Evolutionary conservation across 2,329 filamentous ascomycete genomes (phyloP).

Genomic region (Aureobasidium leucospermi): DNA sequence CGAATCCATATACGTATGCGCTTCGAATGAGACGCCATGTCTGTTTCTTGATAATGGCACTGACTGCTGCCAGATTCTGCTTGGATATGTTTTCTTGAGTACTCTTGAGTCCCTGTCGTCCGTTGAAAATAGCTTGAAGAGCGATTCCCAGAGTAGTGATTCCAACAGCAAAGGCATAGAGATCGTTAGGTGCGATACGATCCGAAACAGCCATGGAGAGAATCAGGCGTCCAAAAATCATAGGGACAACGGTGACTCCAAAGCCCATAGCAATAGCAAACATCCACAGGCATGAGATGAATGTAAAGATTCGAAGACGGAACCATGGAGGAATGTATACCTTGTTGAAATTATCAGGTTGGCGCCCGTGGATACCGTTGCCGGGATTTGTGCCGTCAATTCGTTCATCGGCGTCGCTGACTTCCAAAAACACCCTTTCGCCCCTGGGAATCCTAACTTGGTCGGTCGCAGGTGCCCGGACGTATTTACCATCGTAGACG

Average conservation of each 20-base stretch:
- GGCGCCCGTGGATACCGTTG: constrained; percentile 26
- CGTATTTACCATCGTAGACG: constrained; percentile 68
- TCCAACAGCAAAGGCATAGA: constrained; percentile 91
- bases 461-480: constrained; percentile 88
- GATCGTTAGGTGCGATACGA: constrained; percentile 76
- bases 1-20: constrained; percentile 66
- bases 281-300: constrained; percentile 85
- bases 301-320: constrained; percentile 68
- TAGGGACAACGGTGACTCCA: constrained; percentile 74
- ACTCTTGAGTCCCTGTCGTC: constrained; percentile 12
- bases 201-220: constrained; percentile 66
- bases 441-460: constrained; percentile 91
- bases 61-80: constrained; percentile 21
- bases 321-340: constrained; percentile 79
- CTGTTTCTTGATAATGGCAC: constrained; percentile 19
- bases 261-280: constrained; percentile 87
- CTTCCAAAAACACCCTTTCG: constrained; percentile 69
- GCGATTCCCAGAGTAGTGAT: constrained; percentile 69
- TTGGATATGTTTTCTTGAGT: constrained; percentile 17
- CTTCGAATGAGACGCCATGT: constrained; percentile 43
- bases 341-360: constrained; percentile 43
- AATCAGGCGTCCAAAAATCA: constrained; percentile 74
- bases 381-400: constrained; percentile 45
- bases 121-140: constrained; percentile 46
- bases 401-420: constrained; percentile 59